Evolutionary conservation across 331 rosid genomes (phyloP).

Genomic region (Quercus tomentella): DNA sequence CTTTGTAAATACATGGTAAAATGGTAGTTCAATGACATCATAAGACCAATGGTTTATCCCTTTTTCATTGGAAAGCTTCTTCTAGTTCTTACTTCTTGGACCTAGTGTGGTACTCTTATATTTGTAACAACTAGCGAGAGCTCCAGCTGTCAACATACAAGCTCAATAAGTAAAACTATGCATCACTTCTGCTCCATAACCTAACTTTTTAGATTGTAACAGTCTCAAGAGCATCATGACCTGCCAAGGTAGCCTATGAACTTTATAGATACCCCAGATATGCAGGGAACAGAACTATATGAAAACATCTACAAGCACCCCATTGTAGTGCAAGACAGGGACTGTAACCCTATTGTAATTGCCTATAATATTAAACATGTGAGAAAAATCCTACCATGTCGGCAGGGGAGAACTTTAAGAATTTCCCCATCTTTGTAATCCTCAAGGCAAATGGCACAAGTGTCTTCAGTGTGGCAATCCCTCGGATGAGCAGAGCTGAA

Average conservation of each 20-base stretch:
- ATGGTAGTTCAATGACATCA: not conserved
- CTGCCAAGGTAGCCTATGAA: not conserved
- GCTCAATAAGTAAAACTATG: not conserved
- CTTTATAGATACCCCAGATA: not conserved
- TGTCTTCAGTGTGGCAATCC: constrained; percentile 24
- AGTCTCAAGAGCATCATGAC: not conserved
- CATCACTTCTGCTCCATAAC: not conserved
- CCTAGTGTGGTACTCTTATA: not conserved
- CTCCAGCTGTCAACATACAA: not conserved
- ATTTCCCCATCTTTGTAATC: constrained; percentile 38
- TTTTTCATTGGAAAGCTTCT: not conserved
- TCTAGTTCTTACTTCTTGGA: constrained; percentile 1
- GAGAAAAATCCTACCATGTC: constrained; percentile 24
- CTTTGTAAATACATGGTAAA: not conserved
- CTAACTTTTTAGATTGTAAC: not conserved
- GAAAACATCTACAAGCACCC: not conserved
- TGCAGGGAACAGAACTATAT: not conserved
- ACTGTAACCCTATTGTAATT: not conserved
- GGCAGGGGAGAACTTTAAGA: constrained; percentile 40
- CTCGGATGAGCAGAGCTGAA: constrained; percentile 17
- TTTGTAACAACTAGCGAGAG: not conserved
- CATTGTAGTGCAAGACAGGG: not conserved
- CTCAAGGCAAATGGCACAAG: constrained; percentile 48
- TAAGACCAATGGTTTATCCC: not conserved
- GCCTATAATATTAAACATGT: not conserved